Evolutionary conservation across 2,329 filamentous ascomycete genomes (phyloP), one percentile per base, ranked within the genome.

Genomic region (Aspergillus jensenii): DNA sequence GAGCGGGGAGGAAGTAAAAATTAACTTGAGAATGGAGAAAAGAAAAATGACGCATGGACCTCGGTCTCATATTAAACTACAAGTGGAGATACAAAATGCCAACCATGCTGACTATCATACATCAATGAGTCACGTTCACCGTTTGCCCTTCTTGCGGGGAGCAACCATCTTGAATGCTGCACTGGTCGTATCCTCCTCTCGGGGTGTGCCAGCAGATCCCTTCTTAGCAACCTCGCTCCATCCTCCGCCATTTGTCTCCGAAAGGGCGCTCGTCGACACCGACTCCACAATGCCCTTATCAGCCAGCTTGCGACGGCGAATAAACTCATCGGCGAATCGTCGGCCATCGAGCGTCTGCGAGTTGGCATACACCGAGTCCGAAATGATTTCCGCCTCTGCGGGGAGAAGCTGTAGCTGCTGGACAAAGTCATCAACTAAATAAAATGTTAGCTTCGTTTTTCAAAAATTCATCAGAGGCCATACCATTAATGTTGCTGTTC

Each of bases 191-290:
- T 73, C 72, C 66, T 78, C 74, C 48, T 79, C 74, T 33, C 83
- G 82, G 60, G 79, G 81, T 49, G 73, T 72, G 56, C 79, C 78
- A 49, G 67, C 70, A 50, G 78, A 79, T 23, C 90, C 89, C 82
- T 97, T 97, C 87, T 98, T 98, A 1, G 95, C 95, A 52, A 99
- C 95, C 78, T 98, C 95, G 67, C 84, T 96, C 95, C 95, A 99
- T 19, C 93, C 93, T 55, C 90, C 87, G 25, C 81, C 78, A 25
- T 77, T 79, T 64, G 77, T 79, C 63, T 80, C 79, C 5, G 69
- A 77, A 35, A 79, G 82, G 3, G 85, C 83, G 55, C 78, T 83
- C 37, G 79, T 77, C 50, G 78, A 82, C 48, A 84, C 81, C 15
- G 86, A 82, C 55, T 90, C 88, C 17, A 96, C 82, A 41, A 97